Percentiles rank a stretch among this genome's conserved stretches.
These are phyloP conservation scores for Paraconiothyrium brasiliense DNA, from an alignment of 2,329 filamentous ascomycete species.

Conservation along the genomic window DNA sequence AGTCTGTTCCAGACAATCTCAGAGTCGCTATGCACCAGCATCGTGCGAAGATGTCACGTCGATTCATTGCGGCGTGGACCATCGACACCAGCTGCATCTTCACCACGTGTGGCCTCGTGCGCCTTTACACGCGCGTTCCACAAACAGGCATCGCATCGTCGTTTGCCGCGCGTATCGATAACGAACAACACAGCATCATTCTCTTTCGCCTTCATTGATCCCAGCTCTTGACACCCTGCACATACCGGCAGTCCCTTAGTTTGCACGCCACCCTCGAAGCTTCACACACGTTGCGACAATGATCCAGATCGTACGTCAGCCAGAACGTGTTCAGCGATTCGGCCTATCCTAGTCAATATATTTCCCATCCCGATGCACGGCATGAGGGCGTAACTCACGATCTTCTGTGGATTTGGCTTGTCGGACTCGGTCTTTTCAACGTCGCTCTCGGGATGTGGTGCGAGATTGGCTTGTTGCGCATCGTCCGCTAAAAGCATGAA, in stretches of 20 bases:
- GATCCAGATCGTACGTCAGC: slow-evolving; percentile 16
- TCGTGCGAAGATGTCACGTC: neutral
- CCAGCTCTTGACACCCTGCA: slow-evolving; percentile 17
- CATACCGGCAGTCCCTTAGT: slow-evolving; percentile 13
- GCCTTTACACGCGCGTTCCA: neutral
- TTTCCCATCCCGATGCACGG: too few relatives aligned
- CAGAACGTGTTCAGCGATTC: slow-evolving; percentile 20
- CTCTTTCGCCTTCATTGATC: slow-evolving; percentile 6
- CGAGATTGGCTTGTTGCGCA: neutral
- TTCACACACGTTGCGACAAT: slow-evolving; percentile 22
- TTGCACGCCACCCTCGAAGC: slow-evolving; percentile 13
- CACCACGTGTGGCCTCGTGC: neutral
- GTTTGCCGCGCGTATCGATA: slow-evolving; percentile 7
- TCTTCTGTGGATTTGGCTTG: slow-evolving; percentile 9
- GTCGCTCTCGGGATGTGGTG: neutral
- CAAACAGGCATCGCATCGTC: slow-evolving; percentile 1
- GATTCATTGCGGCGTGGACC: neutral
- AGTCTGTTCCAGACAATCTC: neutral
- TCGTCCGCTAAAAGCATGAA: slow-evolving; percentile 8
- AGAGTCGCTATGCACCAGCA: neutral
- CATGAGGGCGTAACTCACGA: neutral
- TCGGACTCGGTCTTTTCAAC: neutral
- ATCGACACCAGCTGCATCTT: neutral
- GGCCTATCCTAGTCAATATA: slow-evolving; percentile 6
- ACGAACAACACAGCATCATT: slow-evolving; percentile 4